phyloP scores from a whole-genome alignment of 106 monocot species.

The Allium cepa region DNA sequence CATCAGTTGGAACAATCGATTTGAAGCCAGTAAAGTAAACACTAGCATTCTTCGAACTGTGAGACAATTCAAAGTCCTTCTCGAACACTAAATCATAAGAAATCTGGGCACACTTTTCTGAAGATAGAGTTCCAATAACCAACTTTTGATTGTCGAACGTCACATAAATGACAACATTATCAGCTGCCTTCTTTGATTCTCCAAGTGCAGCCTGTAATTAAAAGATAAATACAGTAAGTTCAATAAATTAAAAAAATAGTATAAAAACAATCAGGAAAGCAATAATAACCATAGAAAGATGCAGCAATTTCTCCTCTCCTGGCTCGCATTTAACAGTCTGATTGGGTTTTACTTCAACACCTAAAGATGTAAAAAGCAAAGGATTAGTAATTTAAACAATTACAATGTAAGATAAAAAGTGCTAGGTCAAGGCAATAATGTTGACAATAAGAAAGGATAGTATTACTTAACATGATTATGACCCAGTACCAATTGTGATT shows the following conservation, averaged over 20 bases:
- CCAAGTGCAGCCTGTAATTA: conserved; percentile 39
- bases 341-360: not conserved
- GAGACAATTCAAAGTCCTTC: conserved; percentile 63
- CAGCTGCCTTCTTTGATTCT: conserved; percentile 37
- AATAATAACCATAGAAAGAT: not conserved
- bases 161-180: conserved; percentile 34
- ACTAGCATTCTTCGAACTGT: conserved; percentile 53
- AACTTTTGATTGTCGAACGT: conserved; percentile 35
- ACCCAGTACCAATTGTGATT: too few species aligned
- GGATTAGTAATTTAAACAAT: too few species aligned
- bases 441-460: too few species aligned
- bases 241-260: not conserved
- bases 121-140: conserved; percentile 52
- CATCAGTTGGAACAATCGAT: not conserved
- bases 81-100: conserved; percentile 71
- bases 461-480: too few species aligned
- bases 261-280: not conserved
- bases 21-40: conserved; percentile 55
- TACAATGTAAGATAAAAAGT: too few species aligned
- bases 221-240: not conserved
- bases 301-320: not conserved
- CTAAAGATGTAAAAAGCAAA: not conserved
- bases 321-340: not conserved
- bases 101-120: conserved; percentile 44
- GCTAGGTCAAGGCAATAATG: too few species aligned